Evolutionary conservation across 1,139 yeast genomes (phyloP).

Genomic region (Taphrina pruni): DNA sequence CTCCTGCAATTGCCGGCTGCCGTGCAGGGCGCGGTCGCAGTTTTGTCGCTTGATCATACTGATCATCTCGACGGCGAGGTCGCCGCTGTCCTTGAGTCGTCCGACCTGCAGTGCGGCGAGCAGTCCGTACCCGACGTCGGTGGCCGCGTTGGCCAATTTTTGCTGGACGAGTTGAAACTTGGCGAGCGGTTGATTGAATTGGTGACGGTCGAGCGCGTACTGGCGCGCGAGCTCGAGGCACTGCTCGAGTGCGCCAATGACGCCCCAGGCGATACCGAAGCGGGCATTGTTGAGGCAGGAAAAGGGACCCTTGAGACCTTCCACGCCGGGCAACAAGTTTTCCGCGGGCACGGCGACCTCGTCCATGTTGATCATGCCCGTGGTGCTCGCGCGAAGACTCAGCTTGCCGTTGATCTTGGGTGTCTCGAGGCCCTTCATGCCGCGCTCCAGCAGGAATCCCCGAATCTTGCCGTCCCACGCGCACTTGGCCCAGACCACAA

Average conservation of each 20-base stretch:
- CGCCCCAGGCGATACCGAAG: constrained; percentile 58
- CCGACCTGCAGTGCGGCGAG: constrained; percentile 56
- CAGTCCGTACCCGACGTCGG: constrained; percentile 55
- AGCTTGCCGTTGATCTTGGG: constrained; percentile 55
- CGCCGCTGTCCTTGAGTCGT: constrained; percentile 54
- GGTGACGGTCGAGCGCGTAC: constrained; percentile 55
- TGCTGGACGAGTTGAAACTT: constrained; percentile 55
- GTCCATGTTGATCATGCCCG: constrained; percentile 58
- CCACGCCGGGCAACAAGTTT: constrained; percentile 54
- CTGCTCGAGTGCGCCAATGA: constrained; percentile 57
- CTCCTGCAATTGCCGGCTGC: constrained; percentile 55
- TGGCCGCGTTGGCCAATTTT: constrained; percentile 56
- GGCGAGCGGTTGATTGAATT: constrained; percentile 55
- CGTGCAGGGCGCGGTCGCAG: constrained; percentile 55
- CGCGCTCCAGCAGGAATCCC: constrained; percentile 56
- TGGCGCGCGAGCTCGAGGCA: constrained; percentile 53
- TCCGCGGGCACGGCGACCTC: constrained; percentile 57
- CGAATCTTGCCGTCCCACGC: constrained; percentile 55
- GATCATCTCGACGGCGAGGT: constrained; percentile 56
- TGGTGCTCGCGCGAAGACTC: constrained; percentile 56
- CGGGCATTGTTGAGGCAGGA: constrained; percentile 57
- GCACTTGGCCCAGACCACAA: constrained; percentile 56
- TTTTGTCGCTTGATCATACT: constrained; percentile 56
- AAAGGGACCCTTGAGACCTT: constrained; percentile 58
- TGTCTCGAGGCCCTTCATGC: constrained; percentile 52